phyloP scores from a whole-genome alignment of 139 green algal genomes.

The Micromonas pusilla region DNA sequence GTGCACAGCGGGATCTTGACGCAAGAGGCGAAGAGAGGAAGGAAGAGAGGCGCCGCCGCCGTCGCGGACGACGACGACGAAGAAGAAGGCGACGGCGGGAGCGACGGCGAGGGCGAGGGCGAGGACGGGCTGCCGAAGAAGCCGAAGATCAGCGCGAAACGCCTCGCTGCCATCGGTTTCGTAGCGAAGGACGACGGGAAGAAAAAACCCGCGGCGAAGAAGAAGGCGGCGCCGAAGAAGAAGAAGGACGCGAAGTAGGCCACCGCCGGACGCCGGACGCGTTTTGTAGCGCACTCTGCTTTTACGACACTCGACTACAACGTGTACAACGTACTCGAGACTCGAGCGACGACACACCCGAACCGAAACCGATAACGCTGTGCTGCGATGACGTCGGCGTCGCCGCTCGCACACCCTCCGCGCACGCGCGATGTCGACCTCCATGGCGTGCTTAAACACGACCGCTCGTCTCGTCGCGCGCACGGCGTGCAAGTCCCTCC shows the following conservation, averaged over 20 bases:
- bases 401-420: no score
- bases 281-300: no score
- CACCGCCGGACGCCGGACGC: no score
- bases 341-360: no score
- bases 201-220: slow-evolving; percentile 31
- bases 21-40: background rate
- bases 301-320: no score
- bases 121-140: background rate
- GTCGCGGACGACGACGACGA: slow-evolving; percentile 7
- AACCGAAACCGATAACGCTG: no score
- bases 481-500: background rate
- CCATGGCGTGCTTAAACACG: no score
- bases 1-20: slow-evolving; percentile 5
- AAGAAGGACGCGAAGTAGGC: no score
- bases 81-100: background rate
- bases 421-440: no score
- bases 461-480: background rate
- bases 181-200: slow-evolving; percentile 33
- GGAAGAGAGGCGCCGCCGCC: background rate
- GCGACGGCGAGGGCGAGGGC: background rate
- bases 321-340: no score
- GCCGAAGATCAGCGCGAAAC: background rate
- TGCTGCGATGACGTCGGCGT: no score
- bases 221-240: slow-evolving; percentile 25
- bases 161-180: background rate